Conservation (phyloP, 2,329 filamentous ascomycete genomes). For the Mycosphaerella arachidis region DNA sequence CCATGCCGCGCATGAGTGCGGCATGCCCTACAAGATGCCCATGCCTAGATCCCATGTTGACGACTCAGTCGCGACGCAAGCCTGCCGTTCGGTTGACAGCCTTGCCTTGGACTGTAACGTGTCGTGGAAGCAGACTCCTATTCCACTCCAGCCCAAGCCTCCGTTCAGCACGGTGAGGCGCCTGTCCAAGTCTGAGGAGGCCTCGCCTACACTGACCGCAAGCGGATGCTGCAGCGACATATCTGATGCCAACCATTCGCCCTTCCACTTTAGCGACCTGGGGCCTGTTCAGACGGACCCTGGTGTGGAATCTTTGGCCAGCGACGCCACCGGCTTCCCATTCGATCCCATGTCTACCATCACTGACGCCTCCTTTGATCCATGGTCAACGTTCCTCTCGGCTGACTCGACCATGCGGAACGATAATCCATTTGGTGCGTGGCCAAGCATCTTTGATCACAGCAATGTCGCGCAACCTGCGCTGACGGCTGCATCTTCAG, state of each 20-base stretch:
- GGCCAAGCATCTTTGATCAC: slow-evolving; percentile 26
- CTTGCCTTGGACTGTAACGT: slow-evolving; percentile 35
- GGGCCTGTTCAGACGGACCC: slow-evolving; percentile 23
- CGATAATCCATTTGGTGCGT: slow-evolving; percentile 33
- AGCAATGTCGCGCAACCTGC: slow-evolving; percentile 32
- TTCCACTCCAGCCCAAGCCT: neutral
- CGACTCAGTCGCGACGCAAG: slow-evolving; percentile 38
- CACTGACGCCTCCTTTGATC: slow-evolving; percentile 27
- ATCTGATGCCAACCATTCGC: slow-evolving; percentile 16
- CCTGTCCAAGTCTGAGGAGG: slow-evolving; percentile 31
- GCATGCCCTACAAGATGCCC: slow-evolving; percentile 60
- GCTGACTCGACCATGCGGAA: slow-evolving; percentile 27
- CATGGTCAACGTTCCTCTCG: slow-evolving; percentile 29
- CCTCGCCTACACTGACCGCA: slow-evolving; percentile 25
- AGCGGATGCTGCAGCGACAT: slow-evolving; percentile 12
- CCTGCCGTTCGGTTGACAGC: slow-evolving; percentile 51
- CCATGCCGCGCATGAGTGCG: slow-evolving; percentile 59
- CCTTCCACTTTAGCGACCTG: slow-evolving; percentile 27
- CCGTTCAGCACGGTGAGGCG: slow-evolving; percentile 14
- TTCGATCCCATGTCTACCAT: slow-evolving; percentile 27
- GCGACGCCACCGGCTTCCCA: slow-evolving; percentile 20
- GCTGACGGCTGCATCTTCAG: slow-evolving; percentile 36
- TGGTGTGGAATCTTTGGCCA: slow-evolving; percentile 21
- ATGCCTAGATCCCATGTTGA: slow-evolving; percentile 53
- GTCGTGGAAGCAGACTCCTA: neutral